phyloP scores from a whole-genome alignment of 192 early-diverging fungal genomes.

The Ambispora gerdemannii region DNA sequence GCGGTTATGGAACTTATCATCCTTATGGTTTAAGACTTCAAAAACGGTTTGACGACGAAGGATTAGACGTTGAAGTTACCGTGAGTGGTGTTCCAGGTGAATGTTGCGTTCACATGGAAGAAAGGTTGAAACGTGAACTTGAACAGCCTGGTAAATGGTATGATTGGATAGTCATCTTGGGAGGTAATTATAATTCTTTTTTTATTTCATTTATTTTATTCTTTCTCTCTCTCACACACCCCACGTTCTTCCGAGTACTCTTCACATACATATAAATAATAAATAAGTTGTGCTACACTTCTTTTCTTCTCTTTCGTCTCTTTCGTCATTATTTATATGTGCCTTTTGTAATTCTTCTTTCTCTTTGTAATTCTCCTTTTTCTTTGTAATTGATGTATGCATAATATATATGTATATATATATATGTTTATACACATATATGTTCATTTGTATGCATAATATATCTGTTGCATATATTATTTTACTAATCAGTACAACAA shows the following conservation, averaged over 20 bases:
- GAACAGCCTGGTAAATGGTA: constrained; percentile 33
- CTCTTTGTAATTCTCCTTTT: not conserved
- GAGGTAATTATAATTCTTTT: constrained; percentile 2
- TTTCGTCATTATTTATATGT: too few species aligned
- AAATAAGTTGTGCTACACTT: too few species aligned
- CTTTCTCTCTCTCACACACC: too few species aligned
- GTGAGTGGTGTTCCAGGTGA: constrained; percentile 31
- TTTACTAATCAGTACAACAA: too few species aligned
- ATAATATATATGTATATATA: not conserved
- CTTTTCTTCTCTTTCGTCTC: too few species aligned
- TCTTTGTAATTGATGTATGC: not conserved
- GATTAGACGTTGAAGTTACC: constrained; percentile 30
- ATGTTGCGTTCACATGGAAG: constrained; percentile 25
- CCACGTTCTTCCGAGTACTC: too few species aligned
- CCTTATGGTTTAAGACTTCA: constrained; percentile 25
- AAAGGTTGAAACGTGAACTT: constrained; percentile 26
- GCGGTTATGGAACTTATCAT: constrained; percentile 25
- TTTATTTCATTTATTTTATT: constrained; percentile 16
- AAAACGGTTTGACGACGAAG: constrained; percentile 29
- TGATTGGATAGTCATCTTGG: constrained; percentile 28
- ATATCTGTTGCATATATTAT: too few species aligned
- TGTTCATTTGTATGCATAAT: too few species aligned
- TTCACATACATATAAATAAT: too few species aligned
- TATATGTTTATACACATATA: too few species aligned
- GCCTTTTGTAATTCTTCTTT: not conserved